phyloP scores from a whole-genome alignment of 129 eudicot species.

The Centaurea solstitialis region DNA sequence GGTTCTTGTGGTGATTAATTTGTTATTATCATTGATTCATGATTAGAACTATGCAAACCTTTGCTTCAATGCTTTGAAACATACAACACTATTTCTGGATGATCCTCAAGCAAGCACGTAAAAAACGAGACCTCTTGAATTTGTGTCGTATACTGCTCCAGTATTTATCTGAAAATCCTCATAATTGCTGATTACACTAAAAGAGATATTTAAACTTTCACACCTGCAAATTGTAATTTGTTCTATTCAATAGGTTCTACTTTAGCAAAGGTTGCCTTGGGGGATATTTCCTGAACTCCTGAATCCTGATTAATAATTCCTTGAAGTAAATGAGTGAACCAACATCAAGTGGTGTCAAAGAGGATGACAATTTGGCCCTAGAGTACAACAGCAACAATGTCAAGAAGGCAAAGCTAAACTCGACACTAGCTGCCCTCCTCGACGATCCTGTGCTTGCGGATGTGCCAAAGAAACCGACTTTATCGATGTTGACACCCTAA shows the following conservation, averaged over 20 bases:
- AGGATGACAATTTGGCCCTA: constrained; percentile 35
- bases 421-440: constrained; percentile 77
- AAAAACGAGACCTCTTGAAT: background rate
- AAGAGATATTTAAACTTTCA: background rate
- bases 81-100: background rate
- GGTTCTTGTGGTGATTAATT: background rate
- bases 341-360: constrained; percentile 25
- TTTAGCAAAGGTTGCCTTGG: background rate
- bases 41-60: background rate
- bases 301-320: background rate
- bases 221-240: too few relatives aligned
- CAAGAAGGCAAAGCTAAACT: constrained; percentile 67
- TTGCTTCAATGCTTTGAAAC: background rate
- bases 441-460: constrained; percentile 86
- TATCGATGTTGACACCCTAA: constrained; percentile 87
- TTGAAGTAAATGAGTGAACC: constrained; percentile 23
- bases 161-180: background rate
- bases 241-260: background rate
- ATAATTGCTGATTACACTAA: background rate
- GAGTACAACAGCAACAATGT: constrained; percentile 60
- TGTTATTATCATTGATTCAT: background rate
- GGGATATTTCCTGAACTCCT: background rate
- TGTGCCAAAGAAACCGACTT: constrained; percentile 71
- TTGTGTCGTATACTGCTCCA: background rate
- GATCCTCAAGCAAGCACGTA: background rate